Evolutionary conservation across 371 early-diverging fungal species (phyloP).

Genomic region (Mortierella sp.): DNA sequence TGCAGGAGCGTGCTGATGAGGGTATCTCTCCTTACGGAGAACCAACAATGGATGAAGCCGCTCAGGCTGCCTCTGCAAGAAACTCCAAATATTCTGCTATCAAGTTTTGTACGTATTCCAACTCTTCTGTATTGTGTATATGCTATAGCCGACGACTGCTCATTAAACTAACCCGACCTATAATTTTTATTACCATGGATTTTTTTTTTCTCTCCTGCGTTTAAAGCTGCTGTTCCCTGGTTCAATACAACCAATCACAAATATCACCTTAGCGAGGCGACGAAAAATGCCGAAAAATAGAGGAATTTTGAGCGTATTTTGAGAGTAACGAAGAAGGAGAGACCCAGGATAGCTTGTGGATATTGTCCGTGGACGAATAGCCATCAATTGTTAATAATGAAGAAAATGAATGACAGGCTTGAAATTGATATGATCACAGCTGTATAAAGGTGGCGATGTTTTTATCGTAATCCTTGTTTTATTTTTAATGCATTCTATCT

Average conservation of each 20-base stretch:
- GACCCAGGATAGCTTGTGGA: conserved; percentile 5
- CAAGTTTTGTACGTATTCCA: conserved; percentile 67
- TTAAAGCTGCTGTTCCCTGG: conserved; percentile 75
- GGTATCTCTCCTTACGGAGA: conserved; percentile 83
- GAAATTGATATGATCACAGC: too few relatives aligned
- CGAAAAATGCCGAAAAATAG: background rate
- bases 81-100: conserved; percentile 79
- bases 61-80: conserved; percentile 76
- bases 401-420: background rate
- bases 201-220: background rate
- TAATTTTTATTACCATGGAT: background rate
- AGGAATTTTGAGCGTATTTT: background rate
- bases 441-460: too few relatives aligned
- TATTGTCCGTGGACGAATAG: background rate
- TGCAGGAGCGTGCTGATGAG: conserved; percentile 70
- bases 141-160: background rate
- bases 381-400: background rate
- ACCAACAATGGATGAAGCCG: conserved; percentile 69
- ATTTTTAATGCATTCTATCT: background rate
- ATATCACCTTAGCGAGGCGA: conserved; percentile 76
- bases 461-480: background rate
- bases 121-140: background rate
- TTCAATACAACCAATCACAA: conserved; percentile 89
- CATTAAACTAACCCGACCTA: background rate
- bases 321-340: background rate